Conservation (phyloP, 139 green algal species). For the Gonium pectorale region DNA sequence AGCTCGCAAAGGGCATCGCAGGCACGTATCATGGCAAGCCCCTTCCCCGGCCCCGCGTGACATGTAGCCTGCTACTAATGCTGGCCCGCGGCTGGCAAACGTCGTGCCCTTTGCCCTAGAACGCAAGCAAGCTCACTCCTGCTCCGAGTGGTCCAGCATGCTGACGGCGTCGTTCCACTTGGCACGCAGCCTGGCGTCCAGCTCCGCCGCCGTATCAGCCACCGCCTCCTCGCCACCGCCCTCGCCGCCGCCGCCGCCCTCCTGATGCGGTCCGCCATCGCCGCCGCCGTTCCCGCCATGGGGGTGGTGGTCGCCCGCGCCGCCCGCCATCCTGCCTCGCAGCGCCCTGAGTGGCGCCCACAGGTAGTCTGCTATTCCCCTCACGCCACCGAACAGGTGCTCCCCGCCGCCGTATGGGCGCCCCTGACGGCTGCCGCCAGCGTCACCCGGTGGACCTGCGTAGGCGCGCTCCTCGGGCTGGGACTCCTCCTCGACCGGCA, state of each 20-base stretch:
- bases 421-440: not conserved
- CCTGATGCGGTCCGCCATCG: not conserved
- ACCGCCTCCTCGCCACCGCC: not conserved
- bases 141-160: not conserved
- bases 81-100: not conserved
- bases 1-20: too few relatives aligned
- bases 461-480: too few relatives aligned
- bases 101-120: not conserved
- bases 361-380: not conserved
- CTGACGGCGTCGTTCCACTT: not conserved
- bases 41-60: not conserved
- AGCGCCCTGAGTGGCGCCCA: not conserved
- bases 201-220: not conserved
- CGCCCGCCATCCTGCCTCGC: not conserved
- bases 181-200: not conserved
- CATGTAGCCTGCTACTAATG: not conserved
- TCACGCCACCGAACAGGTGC: not conserved
- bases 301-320: not conserved
- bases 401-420: not conserved
- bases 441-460: too few relatives aligned
- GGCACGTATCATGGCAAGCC: too few relatives aligned
- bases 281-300: not conserved
- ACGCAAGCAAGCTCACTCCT: not conserved
- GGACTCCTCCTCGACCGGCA: too few relatives aligned
- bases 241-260: not conserved